Percentiles rank a stretch among this genome's conserved stretches.
Evolutionary conservation across 2,329 filamentous ascomycete genomes (phyloP).

Genomic region (Sclerotinia trifoliorum): DNA sequence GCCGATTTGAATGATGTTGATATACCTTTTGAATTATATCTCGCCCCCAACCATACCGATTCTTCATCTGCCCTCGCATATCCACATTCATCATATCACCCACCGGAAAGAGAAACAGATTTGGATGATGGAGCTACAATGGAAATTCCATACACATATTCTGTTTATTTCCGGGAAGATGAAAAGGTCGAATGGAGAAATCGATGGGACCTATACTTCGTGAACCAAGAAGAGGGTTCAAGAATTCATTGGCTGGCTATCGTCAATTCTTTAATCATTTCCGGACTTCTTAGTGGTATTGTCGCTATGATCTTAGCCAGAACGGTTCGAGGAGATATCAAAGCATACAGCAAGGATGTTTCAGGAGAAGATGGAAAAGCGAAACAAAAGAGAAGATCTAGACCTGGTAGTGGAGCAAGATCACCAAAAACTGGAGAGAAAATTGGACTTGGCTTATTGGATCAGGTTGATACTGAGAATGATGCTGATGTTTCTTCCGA

Average conservation of each 20-base stretch:
- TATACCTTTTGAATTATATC: slow-evolving; percentile 66
- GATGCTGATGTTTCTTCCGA: slow-evolving; percentile 60
- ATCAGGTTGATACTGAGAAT: slow-evolving; percentile 54
- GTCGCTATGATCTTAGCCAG: slow-evolving; percentile 78
- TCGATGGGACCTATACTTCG: slow-evolving; percentile 88
- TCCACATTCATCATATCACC: slow-evolving; percentile 58
- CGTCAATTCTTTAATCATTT: slow-evolving; percentile 82
- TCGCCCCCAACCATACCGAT: slow-evolving; percentile 61
- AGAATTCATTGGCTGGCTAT: slow-evolving; percentile 88
- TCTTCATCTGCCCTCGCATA: slow-evolving; percentile 49
- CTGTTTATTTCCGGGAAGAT: slow-evolving; percentile 85
- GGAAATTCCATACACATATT: slow-evolving; percentile 81
- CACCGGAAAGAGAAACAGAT: slow-evolving; percentile 52
- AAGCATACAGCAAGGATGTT: slow-evolving; percentile 62
- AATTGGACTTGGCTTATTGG: slow-evolving; percentile 55
- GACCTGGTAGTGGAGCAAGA: slow-evolving; percentile 43
- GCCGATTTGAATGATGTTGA: slow-evolving; percentile 61
- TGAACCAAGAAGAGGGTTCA: slow-evolving; percentile 77
- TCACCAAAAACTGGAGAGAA: slow-evolving; percentile 53
- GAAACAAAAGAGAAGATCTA: slow-evolving; percentile 50
- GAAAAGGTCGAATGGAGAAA: slow-evolving; percentile 76
- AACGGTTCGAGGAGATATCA: slow-evolving; percentile 77
- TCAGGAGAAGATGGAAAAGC: slow-evolving; percentile 65
- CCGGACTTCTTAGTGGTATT: slow-evolving; percentile 72
- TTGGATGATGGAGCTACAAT: slow-evolving; percentile 64